Evolutionary conservation across 805 yeast genomes (phyloP).

Genomic region (Spencermartinsiella europaea): DNA sequence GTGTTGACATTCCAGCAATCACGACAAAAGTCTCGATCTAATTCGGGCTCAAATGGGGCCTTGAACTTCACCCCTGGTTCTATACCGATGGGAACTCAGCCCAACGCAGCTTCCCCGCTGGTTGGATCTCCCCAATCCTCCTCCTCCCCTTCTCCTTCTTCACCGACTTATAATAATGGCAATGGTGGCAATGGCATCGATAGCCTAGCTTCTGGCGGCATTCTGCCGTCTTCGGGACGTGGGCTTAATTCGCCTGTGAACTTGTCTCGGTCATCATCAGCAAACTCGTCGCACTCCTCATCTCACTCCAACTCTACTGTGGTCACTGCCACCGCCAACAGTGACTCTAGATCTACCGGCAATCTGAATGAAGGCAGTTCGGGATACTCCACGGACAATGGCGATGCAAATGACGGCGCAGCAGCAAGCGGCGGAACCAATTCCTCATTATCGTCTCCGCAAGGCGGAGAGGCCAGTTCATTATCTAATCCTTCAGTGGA

Average conservation of each 20-base stretch:
- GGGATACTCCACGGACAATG: no score
- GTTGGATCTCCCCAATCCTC: not conserved
- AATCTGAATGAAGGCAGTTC: no score
- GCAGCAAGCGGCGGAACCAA: no score
- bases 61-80: constrained; percentile 20
- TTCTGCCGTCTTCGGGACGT: constrained; percentile 12
- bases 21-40: constrained; percentile 45
- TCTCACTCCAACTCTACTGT: constrained; percentile 15
- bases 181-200: not conserved
- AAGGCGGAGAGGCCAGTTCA: no score
- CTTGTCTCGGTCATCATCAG: constrained; percentile 3
- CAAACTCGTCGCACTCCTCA: not conserved
- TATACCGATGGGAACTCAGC: not conserved
- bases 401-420: no score
- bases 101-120: constrained; percentile 1
- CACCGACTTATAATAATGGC: not conserved
- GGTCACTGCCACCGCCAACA: constrained; percentile 14
- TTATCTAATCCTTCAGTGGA: no score
- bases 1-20: constrained; percentile 82
- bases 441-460: no score
- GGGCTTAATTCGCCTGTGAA: constrained; percentile 5
- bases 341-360: no score
- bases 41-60: constrained; percentile 29
- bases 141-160: not conserved
- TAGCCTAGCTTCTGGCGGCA: not conserved